These are phyloP conservation scores for Corynascus novoguineensis DNA, from an alignment of 495 filamentous ascomycete genomes.

Conservation along the genomic window DNA sequence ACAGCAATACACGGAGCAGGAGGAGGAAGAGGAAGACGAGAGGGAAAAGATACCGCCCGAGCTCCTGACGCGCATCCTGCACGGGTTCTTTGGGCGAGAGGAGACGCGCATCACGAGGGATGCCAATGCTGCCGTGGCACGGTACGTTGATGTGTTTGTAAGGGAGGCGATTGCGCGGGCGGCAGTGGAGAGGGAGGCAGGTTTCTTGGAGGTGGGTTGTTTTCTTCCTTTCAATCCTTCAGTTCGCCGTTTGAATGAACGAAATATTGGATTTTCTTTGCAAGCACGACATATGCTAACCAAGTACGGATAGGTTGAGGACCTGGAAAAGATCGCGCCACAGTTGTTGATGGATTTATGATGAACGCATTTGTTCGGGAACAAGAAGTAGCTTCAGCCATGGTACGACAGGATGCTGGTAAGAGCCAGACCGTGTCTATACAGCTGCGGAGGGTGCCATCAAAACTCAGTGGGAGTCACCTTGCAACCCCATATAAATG, in stretches of 20 bases:
- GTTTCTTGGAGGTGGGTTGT: conserved; percentile 67
- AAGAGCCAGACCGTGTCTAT: too few species aligned
- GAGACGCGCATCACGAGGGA: conserved; percentile 69
- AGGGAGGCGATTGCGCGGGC: conserved; percentile 84
- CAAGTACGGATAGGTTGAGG: conserved; percentile 53
- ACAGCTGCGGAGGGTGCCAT: too few species aligned
- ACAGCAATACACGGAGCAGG: too few species aligned
- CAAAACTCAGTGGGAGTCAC: too few species aligned
- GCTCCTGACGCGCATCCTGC: conserved; percentile 67
- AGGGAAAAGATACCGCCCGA: conserved; percentile 59
- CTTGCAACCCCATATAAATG: too few species aligned
- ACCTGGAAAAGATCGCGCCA: conserved; percentile 86
- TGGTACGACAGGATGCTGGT: too few species aligned
- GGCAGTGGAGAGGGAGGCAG: conserved; percentile 60
- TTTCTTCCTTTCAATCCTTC: background rate
- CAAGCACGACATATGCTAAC: too few species aligned
- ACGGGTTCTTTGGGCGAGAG: conserved; percentile 68
- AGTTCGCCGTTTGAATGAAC: background rate
- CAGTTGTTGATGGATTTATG: conserved; percentile 86
- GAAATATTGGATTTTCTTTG: too few species aligned
- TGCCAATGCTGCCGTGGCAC: conserved; percentile 70
- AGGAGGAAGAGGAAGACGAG: conserved; percentile 30
- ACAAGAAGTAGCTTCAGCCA: too few species aligned
- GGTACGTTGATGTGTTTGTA: conserved; percentile 90
- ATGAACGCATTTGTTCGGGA: too few species aligned